Percentiles rank a stretch among this genome's conserved stretches.
Conservation (phyloP, 2,329 filamentous ascomycete genomes). For the Penicillium sclerotigenum region DNA sequence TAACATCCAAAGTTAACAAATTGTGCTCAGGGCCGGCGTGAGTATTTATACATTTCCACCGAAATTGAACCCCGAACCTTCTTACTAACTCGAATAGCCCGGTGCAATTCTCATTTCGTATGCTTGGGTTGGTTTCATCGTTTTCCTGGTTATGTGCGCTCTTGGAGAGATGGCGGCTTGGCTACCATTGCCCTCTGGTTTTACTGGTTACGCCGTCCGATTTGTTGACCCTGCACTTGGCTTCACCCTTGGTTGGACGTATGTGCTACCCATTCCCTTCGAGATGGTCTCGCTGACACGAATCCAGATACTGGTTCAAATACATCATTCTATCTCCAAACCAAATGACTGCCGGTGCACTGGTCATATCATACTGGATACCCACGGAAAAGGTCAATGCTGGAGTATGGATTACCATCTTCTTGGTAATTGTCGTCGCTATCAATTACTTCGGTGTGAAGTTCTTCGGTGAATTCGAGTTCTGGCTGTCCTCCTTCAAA, state of each 20-base stretch:
- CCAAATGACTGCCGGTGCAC: conserved; percentile 73
- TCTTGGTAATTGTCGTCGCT: conserved; percentile 59
- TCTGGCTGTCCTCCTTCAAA: conserved; percentile 62
- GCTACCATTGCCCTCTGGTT: conserved; percentile 73
- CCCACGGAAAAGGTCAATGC: conserved; percentile 64
- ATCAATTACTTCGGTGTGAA: conserved; percentile 70
- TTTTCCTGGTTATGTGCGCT: conserved; percentile 77
- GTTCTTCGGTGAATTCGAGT: conserved; percentile 67
- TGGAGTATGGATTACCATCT: conserved; percentile 73
- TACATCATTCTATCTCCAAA: conserved; percentile 86
- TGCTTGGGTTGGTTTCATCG: conserved; percentile 52
- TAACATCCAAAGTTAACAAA: conserved; percentile 12
- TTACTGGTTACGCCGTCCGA: conserved; percentile 74
- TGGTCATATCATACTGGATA: conserved; percentile 79
- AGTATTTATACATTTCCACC: conserved; percentile 13
- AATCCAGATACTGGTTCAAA: conserved; percentile 58
- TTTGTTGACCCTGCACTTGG: conserved; percentile 79
- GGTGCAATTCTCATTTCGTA: conserved; percentile 46
- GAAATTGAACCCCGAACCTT: too few species aligned
- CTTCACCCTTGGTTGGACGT: conserved; percentile 73
- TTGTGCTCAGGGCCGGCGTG: conserved; percentile 35
- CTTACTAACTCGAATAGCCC: conserved; percentile 27
- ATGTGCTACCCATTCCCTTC: conserved; percentile 22
- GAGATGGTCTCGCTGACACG: conserved; percentile 1
- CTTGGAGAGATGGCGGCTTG: conserved; percentile 83